Evolutionary conservation across 2,329 filamentous ascomycete genomes (phyloP).

Genomic region (Cordyceps pruinosa): DNA sequence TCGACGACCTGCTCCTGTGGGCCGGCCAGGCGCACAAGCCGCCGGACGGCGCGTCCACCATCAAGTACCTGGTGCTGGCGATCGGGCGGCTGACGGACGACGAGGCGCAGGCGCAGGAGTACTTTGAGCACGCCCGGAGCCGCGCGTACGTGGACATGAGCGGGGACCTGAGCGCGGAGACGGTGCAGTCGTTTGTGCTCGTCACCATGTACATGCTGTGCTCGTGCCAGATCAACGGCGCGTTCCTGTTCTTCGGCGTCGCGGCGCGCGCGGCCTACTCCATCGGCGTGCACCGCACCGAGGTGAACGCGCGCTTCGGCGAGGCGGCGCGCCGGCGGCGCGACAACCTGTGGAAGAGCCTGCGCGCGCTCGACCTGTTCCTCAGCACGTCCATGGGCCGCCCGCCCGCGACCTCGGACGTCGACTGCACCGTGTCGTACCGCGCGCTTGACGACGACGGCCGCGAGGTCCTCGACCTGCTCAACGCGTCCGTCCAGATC

Average conservation of each 20-base stretch:
- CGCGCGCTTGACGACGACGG: constrained; percentile 28
- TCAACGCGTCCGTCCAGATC: constrained; percentile 47
- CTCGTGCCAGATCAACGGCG: constrained; percentile 48
- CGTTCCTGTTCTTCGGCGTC: constrained; percentile 48
- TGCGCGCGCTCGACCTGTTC: constrained; percentile 45
- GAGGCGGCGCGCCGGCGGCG: constrained; percentile 35
- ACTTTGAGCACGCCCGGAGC: constrained; percentile 44
- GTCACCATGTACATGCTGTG: constrained; percentile 48
- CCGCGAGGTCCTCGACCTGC: constrained; percentile 36
- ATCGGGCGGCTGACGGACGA: constrained; percentile 40
- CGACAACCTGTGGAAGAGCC: constrained; percentile 47
- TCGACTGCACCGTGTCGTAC: constrained; percentile 48
- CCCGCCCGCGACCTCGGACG: constrained; percentile 45
- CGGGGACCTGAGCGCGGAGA: constrained; percentile 41
- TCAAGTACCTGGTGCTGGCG: constrained; percentile 44
- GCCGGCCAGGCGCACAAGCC: constrained; percentile 25
- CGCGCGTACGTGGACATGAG: constrained; percentile 38
- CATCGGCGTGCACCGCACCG: constrained; percentile 45
- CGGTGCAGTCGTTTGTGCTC: constrained; percentile 43
- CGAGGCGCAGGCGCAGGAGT: constrained; percentile 34
- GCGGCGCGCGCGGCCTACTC: constrained; percentile 46
- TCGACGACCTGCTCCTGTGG: constrained; percentile 37
- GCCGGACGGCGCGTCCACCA: constrained; percentile 33
- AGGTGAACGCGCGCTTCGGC: constrained; percentile 47
- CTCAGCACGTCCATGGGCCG: constrained; percentile 48